Conservation (phyloP, 495 filamentous ascomycete species). For the Pyrenula massariospora region DNA sequence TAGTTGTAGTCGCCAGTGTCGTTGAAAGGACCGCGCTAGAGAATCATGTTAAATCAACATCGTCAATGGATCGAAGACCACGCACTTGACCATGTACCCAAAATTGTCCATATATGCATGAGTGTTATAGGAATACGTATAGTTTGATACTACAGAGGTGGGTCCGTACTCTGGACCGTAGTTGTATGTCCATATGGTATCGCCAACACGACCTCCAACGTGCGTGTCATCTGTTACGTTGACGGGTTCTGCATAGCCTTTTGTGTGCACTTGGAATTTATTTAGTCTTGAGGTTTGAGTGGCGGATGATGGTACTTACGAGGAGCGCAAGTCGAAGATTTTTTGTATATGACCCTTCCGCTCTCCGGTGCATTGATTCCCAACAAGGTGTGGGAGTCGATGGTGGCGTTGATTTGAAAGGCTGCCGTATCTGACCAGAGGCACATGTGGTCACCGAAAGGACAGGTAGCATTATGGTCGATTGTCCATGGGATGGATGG, state of each 20-base stretch:
- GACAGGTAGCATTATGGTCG: conserved; percentile 14
- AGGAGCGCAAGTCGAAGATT: conserved; percentile 16
- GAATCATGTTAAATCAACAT: not conserved
- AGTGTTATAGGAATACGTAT: conserved; percentile 11
- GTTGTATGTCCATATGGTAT: not conserved
- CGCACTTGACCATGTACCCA: conserved; percentile 13
- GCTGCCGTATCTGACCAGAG: not conserved
- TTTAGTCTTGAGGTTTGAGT: not conserved
- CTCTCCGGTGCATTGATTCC: conserved; percentile 15
- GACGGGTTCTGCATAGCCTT: not conserved
- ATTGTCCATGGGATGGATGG: conserved; percentile 11
- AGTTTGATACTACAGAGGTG: conserved; percentile 4
- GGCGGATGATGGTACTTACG: conserved; percentile 3
- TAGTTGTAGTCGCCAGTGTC: not conserved
- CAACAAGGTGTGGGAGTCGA: conserved; percentile 19
- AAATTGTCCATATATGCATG: not conserved
- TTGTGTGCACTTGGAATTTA: not conserved
- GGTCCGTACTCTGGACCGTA: conserved; percentile 2
- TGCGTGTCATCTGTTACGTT: not conserved
- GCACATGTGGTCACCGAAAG: conserved; percentile 16
- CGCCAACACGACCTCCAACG: conserved; percentile 1
- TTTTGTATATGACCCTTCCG: conserved; percentile 16
- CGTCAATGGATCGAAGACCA: not conserved
- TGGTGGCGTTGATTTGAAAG: not conserved
- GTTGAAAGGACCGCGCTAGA: not conserved